phyloP scores from a whole-genome alignment of 805 yeast genomes.

The Ogataea trehaloabstinens region DNA sequence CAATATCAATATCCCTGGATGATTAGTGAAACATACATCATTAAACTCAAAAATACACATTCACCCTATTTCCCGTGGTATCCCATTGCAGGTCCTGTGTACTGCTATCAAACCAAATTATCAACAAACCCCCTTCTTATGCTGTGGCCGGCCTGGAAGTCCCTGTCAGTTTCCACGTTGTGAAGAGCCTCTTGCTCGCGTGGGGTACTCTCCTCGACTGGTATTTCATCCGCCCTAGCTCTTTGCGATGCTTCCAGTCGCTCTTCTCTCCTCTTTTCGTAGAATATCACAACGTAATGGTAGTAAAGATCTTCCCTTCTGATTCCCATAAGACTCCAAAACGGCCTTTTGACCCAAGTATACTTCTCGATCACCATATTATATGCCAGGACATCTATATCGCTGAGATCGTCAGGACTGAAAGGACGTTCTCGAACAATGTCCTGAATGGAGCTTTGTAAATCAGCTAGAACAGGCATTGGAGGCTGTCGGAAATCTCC shows the following conservation, averaged over 20 bases:
- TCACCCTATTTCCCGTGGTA: no score
- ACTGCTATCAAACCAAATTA: constrained; percentile 9
- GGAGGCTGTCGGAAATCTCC: constrained; percentile 24
- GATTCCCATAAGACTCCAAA: constrained; percentile 61
- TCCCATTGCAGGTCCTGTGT: no score
- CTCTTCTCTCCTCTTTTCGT: constrained; percentile 25
- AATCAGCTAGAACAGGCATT: constrained; percentile 21
- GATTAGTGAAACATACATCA: no score
- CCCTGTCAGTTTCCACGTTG: constrained; percentile 1
- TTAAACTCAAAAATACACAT: no score
- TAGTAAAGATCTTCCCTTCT: constrained; percentile 45
- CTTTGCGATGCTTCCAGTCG: constrained; percentile 20
- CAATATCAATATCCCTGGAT: no score
- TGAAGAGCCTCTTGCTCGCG: constrained; percentile 2
- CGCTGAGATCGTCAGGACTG: constrained; percentile 39
- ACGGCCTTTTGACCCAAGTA: constrained; percentile 31
- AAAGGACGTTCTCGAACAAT: constrained; percentile 36
- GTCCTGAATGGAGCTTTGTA: constrained; percentile 23
- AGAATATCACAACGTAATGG: constrained; percentile 45
- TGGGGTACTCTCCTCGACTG: neutral
- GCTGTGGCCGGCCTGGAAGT: constrained; percentile 2
- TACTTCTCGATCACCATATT: constrained; percentile 31
- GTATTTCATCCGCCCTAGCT: constrained; percentile 4
- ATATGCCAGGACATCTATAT: constrained; percentile 45
- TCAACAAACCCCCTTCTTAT: constrained; percentile 9